A percentile compares a stretch with the other conserved stretches of the same genome.
Conservation (phyloP, 306 rosid species). For the Inga oerstediana region DNA sequence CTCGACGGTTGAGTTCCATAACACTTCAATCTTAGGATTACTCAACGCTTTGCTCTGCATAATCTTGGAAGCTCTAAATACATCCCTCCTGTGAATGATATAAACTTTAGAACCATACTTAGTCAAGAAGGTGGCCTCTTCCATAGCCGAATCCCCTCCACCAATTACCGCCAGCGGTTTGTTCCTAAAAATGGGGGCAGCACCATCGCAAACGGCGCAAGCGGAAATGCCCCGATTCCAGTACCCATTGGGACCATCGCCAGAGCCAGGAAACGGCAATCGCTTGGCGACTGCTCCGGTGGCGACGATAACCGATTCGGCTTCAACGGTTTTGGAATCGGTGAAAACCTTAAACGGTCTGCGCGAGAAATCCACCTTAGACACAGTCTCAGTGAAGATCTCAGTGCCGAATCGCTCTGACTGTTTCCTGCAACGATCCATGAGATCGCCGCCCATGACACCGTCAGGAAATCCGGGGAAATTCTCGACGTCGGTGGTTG, state of each 20-base stretch:
- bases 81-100: conserved; percentile 71
- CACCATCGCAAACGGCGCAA: conserved; percentile 90
- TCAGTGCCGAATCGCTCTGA: conserved; percentile 70
- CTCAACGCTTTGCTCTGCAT: conserved; percentile 69
- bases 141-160: conserved; percentile 94
- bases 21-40: conserved; percentile 74
- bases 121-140: conserved; percentile 81
- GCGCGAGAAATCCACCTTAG: conserved; percentile 63
- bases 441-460: conserved; percentile 66
- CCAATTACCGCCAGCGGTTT: conserved; percentile 74
- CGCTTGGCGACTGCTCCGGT: conserved; percentile 85
- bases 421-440: conserved; percentile 70
- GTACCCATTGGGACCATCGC: conserved; percentile 54
- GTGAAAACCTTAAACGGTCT: conserved; percentile 63
- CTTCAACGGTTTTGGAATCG: conserved; percentile 50
- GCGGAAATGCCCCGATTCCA: conserved; percentile 95
- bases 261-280: conserved; percentile 61
- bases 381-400: conserved; percentile 69
- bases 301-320: conserved; percentile 65
- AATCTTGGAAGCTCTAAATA: conserved; percentile 73
- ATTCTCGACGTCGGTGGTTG: conserved; percentile 90
- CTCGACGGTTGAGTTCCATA: conserved; percentile 72
- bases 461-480: conserved; percentile 86
- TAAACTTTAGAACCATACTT: conserved; percentile 79
- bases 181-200: conserved; percentile 73